Base-by-base conservation (phyloP, 345 rosid genomes). In the Camelina laxa region DNA sequence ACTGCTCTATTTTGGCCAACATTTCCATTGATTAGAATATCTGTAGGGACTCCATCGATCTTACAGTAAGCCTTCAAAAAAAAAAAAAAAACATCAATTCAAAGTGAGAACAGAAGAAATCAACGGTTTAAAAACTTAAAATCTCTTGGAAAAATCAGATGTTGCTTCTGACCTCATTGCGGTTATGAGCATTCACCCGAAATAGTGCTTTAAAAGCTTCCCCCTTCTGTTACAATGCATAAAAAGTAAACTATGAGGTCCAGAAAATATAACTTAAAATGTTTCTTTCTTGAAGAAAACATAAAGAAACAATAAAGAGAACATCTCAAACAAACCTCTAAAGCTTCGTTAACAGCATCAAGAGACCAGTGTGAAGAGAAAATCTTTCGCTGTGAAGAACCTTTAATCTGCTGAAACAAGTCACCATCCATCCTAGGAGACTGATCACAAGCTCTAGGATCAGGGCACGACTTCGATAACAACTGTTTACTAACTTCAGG, bases 1-100 rank as follows among this genome's bases (percentile, higher is more conserved):
- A 93, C 98, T 75, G 97, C 97, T 86, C 98, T 87, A 66, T 91
- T 93, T 82, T 93, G 98, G 15, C 77, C 73, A 73, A 84, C 81
- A 80, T 65, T 55, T 55, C 98, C 97, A 83, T 39, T 84, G 54
- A 94, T 84, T 13, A 94, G 89, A 81, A 94, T 60, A 80, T 94
- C 96, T 4, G 83, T 85, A 42, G 89, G 85, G 6, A 94, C 87
- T 69, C 95, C 93, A n/a, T 94, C 95, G 73, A 94, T 85, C 85
- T 87, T 94, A 88, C 98, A 91, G 67, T 94, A 94, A 13, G 97
- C 98, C 98, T 93, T 60, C 56, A 77, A 66, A 44, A 55, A 60
- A 33, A 55, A 30, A 49, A 20, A 20, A 67, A 4, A 31, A 56
- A 9, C 42, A 55, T 5, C 0, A 17, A 22, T 49, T 51, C 42